Percentiles rank a stretch among this genome's conserved stretches.
Evolutionary conservation across 169 alveolate species (phyloP).

Genomic region (Theileria sp.): DNA sequence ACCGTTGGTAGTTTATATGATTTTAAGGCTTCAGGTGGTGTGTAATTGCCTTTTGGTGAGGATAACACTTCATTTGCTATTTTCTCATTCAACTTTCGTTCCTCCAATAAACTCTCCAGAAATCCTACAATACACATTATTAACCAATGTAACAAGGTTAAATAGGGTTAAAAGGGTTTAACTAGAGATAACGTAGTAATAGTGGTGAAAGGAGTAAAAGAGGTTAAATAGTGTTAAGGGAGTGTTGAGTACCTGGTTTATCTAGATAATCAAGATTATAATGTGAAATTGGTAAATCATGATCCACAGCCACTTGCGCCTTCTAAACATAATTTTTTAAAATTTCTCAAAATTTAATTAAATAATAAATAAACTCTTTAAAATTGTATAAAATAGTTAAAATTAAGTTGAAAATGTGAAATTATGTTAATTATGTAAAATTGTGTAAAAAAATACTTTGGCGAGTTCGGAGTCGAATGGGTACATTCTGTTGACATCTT

Average conservation of each 20-base stretch:
- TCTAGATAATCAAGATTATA: conserved; percentile 76
- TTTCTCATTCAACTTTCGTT: conserved; percentile 56
- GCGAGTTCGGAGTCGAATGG: conserved; percentile 77
- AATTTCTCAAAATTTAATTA: too few species aligned
- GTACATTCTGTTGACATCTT: conserved; percentile 76
- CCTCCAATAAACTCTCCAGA: conserved; percentile 65
- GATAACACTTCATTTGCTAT: conserved; percentile 56
- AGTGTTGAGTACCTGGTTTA: conserved; percentile 57
- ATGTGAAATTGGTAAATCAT: conserved; percentile 73
- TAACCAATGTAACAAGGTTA: too few species aligned
- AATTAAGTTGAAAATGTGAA: too few species aligned
- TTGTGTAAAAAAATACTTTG: conserved; percentile 23
- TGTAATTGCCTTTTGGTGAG: conserved; percentile 53
- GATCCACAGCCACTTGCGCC: conserved; percentile 81
- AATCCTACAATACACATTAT: conserved; percentile 30
- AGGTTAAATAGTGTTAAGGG: too few species aligned
- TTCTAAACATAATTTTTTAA: too few species aligned
- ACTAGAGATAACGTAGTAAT: too few species aligned
- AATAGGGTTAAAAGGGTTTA: too few species aligned
- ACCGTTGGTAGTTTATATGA: conserved; percentile 49
- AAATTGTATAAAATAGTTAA: background rate
- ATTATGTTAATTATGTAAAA: too few species aligned
- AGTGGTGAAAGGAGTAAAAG: background rate
- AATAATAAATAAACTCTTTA: background rate
- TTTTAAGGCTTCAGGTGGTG: conserved; percentile 40